Percentiles rank a stretch among this genome's conserved stretches.
Conservation (phyloP, 2,329 filamentous ascomycete species). For the Colletotrichum tabaci region DNA sequence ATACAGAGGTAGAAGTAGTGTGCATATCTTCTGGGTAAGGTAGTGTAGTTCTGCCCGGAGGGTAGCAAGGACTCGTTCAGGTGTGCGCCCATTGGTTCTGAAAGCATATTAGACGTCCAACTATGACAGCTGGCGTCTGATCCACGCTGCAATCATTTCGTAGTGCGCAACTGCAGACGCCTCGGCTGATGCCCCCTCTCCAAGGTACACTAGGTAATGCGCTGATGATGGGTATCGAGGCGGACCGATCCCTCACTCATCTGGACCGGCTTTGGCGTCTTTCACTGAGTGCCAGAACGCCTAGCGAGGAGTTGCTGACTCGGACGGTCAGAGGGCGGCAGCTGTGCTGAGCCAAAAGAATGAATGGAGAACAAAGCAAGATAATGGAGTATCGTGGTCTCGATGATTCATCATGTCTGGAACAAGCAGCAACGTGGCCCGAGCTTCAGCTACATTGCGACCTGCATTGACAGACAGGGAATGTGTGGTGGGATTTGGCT, state of each 20-base stretch:
- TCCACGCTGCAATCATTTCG: not conserved
- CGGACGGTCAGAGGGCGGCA: not conserved
- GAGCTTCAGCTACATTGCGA: conserved; percentile 22
- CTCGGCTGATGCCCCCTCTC: not conserved
- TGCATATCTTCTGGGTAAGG: not conserved
- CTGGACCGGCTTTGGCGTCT: not conserved
- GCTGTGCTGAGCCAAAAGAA: conserved; percentile 5
- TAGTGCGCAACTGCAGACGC: not conserved
- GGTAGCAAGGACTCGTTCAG: not conserved
- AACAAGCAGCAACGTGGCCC: conserved; percentile 13
- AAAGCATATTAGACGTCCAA: not conserved
- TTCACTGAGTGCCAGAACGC: not conserved
- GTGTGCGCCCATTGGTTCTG: not conserved
- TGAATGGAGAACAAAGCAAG: conserved; percentile 27
- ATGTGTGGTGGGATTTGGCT: conserved; percentile 8
- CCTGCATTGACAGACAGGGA: conserved; percentile 37
- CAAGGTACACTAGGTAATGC: not conserved
- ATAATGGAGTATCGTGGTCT: conserved; percentile 4
- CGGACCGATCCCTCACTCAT: not conserved
- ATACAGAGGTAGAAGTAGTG: not conserved
- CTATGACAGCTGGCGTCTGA: not conserved
- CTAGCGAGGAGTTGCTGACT: conserved; percentile 6
- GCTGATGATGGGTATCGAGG: conserved; percentile 1
- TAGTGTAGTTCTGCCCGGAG: not conserved
- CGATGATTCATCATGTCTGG: conserved; percentile 39